A percentile compares a stretch with the other conserved stretches of the same genome.
Evolutionary conservation across 2,329 filamentous ascomycete genomes (phyloP).

Genomic region (Raffaelea arxii): DNA sequence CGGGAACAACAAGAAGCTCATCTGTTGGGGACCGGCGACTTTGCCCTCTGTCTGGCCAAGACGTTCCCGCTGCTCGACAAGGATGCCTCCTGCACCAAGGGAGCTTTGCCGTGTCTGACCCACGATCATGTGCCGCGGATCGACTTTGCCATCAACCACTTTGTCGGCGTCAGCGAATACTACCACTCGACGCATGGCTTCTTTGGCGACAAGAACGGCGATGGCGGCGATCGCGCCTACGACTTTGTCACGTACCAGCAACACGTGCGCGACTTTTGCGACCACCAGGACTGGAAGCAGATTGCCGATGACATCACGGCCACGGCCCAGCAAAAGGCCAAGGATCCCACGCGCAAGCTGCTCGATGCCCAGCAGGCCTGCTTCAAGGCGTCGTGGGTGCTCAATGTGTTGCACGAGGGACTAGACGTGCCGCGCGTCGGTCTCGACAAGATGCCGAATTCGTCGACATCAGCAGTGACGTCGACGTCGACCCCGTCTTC

Average conservation of each 20-base stretch:
- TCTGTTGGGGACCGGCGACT: slow-evolving; percentile 76
- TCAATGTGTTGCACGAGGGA: slow-evolving; percentile 91
- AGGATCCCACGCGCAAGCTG: slow-evolving; percentile 60
- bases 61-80: slow-evolving; percentile 86
- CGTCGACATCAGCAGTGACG: slow-evolving; percentile 70
- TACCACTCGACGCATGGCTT: slow-evolving; percentile 98
- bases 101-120: slow-evolving; percentile 75
- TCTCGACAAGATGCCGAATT: slow-evolving; percentile 52
- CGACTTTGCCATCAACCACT: slow-evolving; percentile 95
- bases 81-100: slow-evolving; percentile 59
- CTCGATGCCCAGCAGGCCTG: slow-evolving; percentile 78
- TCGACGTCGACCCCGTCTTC: slow-evolving; percentile 58
- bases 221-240: slow-evolving; percentile 58
- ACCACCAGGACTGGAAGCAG: slow-evolving; percentile 71
- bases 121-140: slow-evolving; percentile 92
- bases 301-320: slow-evolving; percentile 49
- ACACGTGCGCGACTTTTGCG: slow-evolving; percentile 77
- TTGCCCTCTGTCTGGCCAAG: slow-evolving; percentile 70
- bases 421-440: slow-evolving; percentile 86
- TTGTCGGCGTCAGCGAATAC: slow-evolving; percentile 94
- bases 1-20: slow-evolving; percentile 23
- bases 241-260: slow-evolving; percentile 85
- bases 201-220: slow-evolving; percentile 59
- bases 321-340: slow-evolving; percentile 39
- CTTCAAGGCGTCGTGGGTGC: slow-evolving; percentile 97